Percentiles rank a stretch among this genome's conserved stretches.
Conservation (phyloP, 1,284 basidiomycete genomes). For the Mycosarcoma mackinlayi region DNA sequence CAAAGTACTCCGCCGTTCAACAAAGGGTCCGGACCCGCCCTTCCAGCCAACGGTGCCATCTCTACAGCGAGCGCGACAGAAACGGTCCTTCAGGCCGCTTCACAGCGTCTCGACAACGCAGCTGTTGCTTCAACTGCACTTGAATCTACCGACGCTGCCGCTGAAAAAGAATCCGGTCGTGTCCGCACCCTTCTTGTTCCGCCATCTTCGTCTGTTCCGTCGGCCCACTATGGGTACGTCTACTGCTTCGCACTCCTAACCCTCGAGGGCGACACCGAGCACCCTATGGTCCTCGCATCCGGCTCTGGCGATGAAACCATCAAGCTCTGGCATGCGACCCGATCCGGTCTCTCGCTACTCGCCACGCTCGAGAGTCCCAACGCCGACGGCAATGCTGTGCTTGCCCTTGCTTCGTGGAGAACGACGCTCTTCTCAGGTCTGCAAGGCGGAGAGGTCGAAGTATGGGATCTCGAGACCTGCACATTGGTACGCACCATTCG, state of each 20-base stretch:
- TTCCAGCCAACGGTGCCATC: slow-evolving; percentile 4
- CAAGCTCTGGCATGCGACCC: slow-evolving; percentile 84
- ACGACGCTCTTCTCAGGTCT: slow-evolving; percentile 90
- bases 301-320: slow-evolving; percentile 83
- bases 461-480: slow-evolving; percentile 89
- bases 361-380: slow-evolving; percentile 72
- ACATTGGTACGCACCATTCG: slow-evolving; percentile 86
- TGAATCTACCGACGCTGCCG: neutral
- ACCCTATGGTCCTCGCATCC: slow-evolving; percentile 44
- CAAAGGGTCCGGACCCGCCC: neutral
- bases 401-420: slow-evolving; percentile 79
- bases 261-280: slow-evolving; percentile 34
- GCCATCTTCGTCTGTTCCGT: slow-evolving; percentile 69
- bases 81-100: slow-evolving; percentile 29
- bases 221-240: slow-evolving; percentile 92
- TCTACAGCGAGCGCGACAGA: slow-evolving; percentile 21
- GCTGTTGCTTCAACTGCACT: slow-evolving; percentile 1
- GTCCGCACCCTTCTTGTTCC: slow-evolving; percentile 43
- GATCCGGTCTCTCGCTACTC: slow-evolving; percentile 70
- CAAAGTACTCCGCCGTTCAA: neutral
- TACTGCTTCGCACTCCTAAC: slow-evolving; percentile 82
- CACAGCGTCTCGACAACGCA: slow-evolving; percentile 27
- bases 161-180: neutral
- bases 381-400: slow-evolving; percentile 72
- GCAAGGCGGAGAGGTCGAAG: slow-evolving; percentile 88